Percentiles rank a stretch among this genome's conserved stretches.
Evolutionary conservation across 495 filamentous ascomycete genomes (phyloP).

Genomic region (Aspergillus bertholletiae): DNA sequence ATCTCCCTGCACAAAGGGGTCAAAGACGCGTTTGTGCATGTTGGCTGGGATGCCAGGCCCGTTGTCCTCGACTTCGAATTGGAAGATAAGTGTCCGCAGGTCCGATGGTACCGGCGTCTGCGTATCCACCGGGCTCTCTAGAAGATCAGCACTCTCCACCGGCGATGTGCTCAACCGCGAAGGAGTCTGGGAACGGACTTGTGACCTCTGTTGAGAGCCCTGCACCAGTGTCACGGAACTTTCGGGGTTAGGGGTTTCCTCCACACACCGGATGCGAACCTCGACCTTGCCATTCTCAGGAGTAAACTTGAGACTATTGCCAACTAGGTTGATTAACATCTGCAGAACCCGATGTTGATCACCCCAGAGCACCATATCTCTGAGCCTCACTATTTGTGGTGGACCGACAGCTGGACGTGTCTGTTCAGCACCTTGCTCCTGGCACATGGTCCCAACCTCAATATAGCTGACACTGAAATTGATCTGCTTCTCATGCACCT

Average conservation of each 20-base stretch:
- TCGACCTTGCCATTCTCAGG: conserved; percentile 70
- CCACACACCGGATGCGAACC: conserved; percentile 66
- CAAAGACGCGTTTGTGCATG: conserved; percentile 79
- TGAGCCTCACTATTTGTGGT: conserved; percentile 57
- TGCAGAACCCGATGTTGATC: conserved; percentile 86
- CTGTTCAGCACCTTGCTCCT: conserved; percentile 32
- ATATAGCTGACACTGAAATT: conserved; percentile 67
- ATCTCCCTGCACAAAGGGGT: conserved; percentile 92
- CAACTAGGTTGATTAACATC: conserved; percentile 88
- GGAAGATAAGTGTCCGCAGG: conserved; percentile 63
- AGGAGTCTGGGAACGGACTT: conserved; percentile 8
- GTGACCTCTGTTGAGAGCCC: conserved; percentile 2
- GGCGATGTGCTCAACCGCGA: conserved; percentile 9
- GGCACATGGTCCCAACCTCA: not conserved
- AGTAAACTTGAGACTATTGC: conserved; percentile 92
- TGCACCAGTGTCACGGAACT: not conserved
- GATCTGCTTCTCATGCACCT: conserved; percentile 74
- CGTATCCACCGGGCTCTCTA: conserved; percentile 18
- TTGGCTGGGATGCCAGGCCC: conserved; percentile 83
- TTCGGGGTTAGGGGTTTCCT: conserved; percentile 19
- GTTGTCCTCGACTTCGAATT: conserved; percentile 86
- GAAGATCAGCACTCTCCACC: not conserved
- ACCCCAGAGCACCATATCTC: conserved; percentile 80
- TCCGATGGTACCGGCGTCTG: conserved; percentile 43
- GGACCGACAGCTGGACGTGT: conserved; percentile 51